Evolutionary conservation across 306 rosid species (phyloP).

Genomic region (Abrus precatorius): DNA sequence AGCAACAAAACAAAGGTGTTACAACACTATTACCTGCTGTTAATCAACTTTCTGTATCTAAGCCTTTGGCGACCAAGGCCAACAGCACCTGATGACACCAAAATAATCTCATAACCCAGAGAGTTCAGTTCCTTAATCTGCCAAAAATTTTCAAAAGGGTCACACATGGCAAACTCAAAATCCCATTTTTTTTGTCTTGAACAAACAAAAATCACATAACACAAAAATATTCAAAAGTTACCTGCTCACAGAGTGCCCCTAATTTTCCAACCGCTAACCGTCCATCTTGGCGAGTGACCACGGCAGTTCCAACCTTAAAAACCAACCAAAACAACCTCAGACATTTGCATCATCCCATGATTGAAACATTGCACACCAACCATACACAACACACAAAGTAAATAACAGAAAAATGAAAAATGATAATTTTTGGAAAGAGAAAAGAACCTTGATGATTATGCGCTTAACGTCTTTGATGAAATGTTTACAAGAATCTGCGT

Average conservation of each 20-base stretch:
- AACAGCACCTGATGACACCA: conserved; percentile 99
- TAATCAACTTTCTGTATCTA: conserved; percentile 75
- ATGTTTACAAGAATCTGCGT: conserved; percentile 44
- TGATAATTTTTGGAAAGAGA: background rate
- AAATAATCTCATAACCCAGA: conserved; percentile 83
- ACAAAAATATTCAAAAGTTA: conserved; percentile 25
- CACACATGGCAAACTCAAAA: conserved; percentile 39
- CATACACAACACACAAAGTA: background rate
- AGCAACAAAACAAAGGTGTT: conserved; percentile 11
- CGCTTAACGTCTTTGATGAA: conserved; percentile 56
- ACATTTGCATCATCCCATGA: conserved; percentile 39
- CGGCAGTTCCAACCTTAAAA: conserved; percentile 60
- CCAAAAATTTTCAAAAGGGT: conserved; percentile 51
- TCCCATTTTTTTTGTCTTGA: conserved; percentile 23
- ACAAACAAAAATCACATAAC: background rate
- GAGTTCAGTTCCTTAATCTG: conserved; percentile 87
- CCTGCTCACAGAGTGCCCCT: conserved; percentile 95
- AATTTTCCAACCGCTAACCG: conserved; percentile 65
- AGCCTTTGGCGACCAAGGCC: conserved; percentile 99
- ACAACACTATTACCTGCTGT: conserved; percentile 78
- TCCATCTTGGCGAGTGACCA: conserved; percentile 60
- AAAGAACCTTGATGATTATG: conserved; percentile 52
- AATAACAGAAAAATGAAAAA: background rate
- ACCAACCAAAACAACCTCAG: conserved; percentile 31
- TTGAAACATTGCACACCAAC: conserved; percentile 2